Base-by-base conservation (phyloP, 2,329 filamentous ascomycete genomes). In the Ascochyta rabiei region DNA sequence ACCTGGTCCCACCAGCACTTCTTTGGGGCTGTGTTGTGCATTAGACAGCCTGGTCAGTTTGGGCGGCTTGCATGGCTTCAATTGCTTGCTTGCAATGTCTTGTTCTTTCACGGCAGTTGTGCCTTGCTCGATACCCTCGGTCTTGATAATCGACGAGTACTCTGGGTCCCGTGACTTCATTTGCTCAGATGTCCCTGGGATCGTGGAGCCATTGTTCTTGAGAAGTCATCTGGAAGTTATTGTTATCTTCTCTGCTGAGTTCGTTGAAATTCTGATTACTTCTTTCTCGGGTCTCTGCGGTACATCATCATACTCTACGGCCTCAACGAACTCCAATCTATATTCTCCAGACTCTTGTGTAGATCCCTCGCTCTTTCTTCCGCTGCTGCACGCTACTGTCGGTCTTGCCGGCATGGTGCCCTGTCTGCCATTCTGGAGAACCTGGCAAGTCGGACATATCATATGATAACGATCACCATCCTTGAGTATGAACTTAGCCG, bases 61-160 rank as follows among this genome's bases (percentile, higher is more conserved):
- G n/a, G 9, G 23, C 28, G 15, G 37, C 42, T 35, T 47, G 21
- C 2, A 48, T 19, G 23, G 39, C 18, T 37, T 37, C 7, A 15
- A 16, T 26, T 18, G 19, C 24, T 38, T 38, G 33, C 33, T 40
- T 33, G 39, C 28, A n/a, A 3, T 19, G 13, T 41, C 28, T 52
- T 30, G 40, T 6, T 15, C 19, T 16, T 39, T 44, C 26, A 39
- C 40, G 45, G 45, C 51, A 54, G 45, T 49, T 45, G 30, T 9
- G n/a, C n/a, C 21, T 23, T 19, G 34, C 4, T 35, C 12, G 19
- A 12, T 40, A 54, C 15, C 45, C 40, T 54, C 45, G 45, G 51
- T 54, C 41, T 31, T 40, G 51, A 45, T 24, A 54, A 35, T 9
- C 19, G 35, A 16, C 13, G 28, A 39, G 12, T 4, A 15, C 6